phyloP scores from a whole-genome alignment of 495 filamentous ascomycete genomes.

The Tuber indicum region DNA sequence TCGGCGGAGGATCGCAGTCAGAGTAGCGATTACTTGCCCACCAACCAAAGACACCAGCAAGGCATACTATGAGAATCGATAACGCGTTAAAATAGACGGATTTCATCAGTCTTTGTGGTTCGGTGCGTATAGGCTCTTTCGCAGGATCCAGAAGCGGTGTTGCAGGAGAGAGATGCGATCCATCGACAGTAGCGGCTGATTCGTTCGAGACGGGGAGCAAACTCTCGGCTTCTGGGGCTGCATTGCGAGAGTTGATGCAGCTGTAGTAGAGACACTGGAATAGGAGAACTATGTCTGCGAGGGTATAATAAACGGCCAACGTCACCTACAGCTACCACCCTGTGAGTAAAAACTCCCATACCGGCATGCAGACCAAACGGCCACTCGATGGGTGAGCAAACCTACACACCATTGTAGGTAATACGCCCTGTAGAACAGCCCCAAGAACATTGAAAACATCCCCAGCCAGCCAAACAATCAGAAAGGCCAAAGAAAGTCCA shows the following conservation, averaged over 20 bases:
- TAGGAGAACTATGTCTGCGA: constrained; percentile 84
- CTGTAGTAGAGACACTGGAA: constrained; percentile 90
- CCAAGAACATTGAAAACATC: constrained; percentile 97
- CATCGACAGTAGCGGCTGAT: constrained; percentile 2
- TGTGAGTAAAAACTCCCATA: not conserved
- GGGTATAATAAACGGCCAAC: constrained; percentile 87
- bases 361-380: no score
- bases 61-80: constrained; percentile 69
- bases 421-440: constrained; percentile 81
- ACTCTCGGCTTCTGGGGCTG: constrained; percentile 2
- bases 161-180: constrained; percentile 66
- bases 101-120: constrained; percentile 47
- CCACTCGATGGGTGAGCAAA: not conserved
- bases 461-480: constrained; percentile 82
- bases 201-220: not conserved
- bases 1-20: constrained; percentile 22
- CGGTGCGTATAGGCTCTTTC: constrained; percentile 26
- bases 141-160: constrained; percentile 57
- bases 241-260: constrained; percentile 55
- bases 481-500: constrained; percentile 80
- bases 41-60: constrained; percentile 79
- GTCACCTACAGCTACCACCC: constrained; percentile 52
- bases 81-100: constrained; percentile 62
- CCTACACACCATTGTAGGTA: constrained; percentile 72
- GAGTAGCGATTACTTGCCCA: constrained; percentile 53